Conservation (phyloP, 805 yeast genomes). For the Pichia membranifaciens region DNA sequence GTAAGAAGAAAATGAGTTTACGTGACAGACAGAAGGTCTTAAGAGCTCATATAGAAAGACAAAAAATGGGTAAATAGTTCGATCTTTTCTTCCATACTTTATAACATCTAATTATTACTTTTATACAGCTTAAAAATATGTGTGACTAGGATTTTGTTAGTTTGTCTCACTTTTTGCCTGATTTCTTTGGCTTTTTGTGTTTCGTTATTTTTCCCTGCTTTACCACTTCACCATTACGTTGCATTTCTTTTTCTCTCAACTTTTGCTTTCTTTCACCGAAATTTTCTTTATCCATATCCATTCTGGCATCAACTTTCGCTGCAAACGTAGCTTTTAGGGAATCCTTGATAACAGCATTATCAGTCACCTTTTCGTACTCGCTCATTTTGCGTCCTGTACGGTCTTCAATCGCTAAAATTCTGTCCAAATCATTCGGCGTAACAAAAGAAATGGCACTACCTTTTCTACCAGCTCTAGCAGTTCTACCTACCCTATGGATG, state of each 20-base stretch:
- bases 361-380: slow-evolving; percentile 64
- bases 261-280: slow-evolving; percentile 59
- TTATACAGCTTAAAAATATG: too few relatives aligned
- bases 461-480: slow-evolving; percentile 92
- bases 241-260: slow-evolving; percentile 17
- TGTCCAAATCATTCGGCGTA: slow-evolving; percentile 75
- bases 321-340: slow-evolving; percentile 64
- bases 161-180: background rate
- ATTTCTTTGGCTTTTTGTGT: slow-evolving; percentile 7
- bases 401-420: slow-evolving; percentile 82
- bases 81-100: background rate
- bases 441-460: slow-evolving; percentile 83
- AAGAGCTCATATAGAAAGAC: slow-evolving; percentile 81
- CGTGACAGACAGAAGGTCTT: slow-evolving; percentile 85
- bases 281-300: slow-evolving; percentile 89
- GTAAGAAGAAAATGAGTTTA: slow-evolving; percentile 83
- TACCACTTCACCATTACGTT: slow-evolving; percentile 6
- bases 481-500: slow-evolving; percentile 88
- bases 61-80: slow-evolving; percentile 51
- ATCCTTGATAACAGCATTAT: slow-evolving; percentile 64
- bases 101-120: background rate
- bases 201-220: slow-evolving; percentile 3
- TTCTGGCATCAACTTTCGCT: slow-evolving; percentile 83
- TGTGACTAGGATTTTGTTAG: background rate
- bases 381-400: slow-evolving; percentile 76